A percentile compares a stretch with the other conserved stretches of the same genome.
Evolutionary conservation across 2,329 filamentous ascomycete genomes (phyloP).

Genomic region (Colletotrichum eleusines): DNA sequence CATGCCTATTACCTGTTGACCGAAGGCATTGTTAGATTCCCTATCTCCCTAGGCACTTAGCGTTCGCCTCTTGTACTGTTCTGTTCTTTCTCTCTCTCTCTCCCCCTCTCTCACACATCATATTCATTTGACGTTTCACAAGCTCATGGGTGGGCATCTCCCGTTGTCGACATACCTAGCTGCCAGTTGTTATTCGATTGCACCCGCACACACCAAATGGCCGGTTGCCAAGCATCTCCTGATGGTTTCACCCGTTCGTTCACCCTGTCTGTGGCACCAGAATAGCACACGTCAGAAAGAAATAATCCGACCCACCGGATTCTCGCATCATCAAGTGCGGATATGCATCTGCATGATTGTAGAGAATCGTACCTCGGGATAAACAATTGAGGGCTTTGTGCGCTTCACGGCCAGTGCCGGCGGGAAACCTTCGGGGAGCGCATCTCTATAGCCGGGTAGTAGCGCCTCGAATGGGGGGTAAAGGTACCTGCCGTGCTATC

Average conservation of each 20-base stretch:
- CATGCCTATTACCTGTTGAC: background rate
- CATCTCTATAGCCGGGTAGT: conserved; percentile 25
- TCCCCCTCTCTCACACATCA: too few species aligned
- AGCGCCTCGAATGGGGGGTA: background rate
- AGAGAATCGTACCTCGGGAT: conserved; percentile 12
- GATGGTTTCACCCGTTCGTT: background rate
- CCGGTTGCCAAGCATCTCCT: conserved; percentile 1
- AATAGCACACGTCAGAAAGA: background rate
- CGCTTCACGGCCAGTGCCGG: conserved; percentile 19
- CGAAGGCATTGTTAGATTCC: background rate
- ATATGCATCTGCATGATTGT: background rate
- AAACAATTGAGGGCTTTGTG: conserved; percentile 14
- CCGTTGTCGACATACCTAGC: background rate
- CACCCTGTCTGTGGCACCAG: conserved; percentile 9
- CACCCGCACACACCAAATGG: background rate
- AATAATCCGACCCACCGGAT: background rate
- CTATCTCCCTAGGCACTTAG: too few species aligned
- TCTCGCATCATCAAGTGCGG: background rate
- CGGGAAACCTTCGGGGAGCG: conserved; percentile 17
- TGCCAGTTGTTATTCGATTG: background rate
- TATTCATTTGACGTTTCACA: background rate
- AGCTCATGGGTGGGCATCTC: background rate
- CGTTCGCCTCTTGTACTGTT: background rate
- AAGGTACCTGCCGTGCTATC: conserved; percentile 34
- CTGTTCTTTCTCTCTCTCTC: too few species aligned